Conservation (phyloP, 768 basidiomycete genomes). For the Russula earlei region DNA sequence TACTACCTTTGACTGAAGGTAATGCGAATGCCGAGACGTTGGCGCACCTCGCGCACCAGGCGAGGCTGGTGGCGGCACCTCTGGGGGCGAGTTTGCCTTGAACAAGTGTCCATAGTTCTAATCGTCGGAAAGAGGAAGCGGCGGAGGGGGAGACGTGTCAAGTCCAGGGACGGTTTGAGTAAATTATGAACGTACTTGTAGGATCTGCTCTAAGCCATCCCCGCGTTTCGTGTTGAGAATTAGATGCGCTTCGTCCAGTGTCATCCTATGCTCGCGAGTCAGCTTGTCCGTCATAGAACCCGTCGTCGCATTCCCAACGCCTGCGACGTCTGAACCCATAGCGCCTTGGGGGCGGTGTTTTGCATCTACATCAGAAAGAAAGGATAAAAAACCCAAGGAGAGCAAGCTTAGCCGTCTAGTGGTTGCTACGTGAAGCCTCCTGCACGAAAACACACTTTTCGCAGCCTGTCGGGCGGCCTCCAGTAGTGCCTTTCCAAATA, state of each 20-base stretch:
- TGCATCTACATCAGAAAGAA: conserved; percentile 48
- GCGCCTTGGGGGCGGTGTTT: conserved; percentile 67
- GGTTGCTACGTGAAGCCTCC: not conserved
- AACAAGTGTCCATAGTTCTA: conserved; percentile 93
- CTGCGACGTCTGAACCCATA: conserved; percentile 59
- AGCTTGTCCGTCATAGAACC: conserved; percentile 72
- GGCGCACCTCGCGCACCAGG: conserved; percentile 35
- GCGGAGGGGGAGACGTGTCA: not conserved
- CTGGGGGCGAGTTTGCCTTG: conserved; percentile 75
- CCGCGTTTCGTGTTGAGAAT: conserved; percentile 83
- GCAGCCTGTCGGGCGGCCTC: conserved; percentile 90
- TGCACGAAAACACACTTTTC: conserved; percentile 55
- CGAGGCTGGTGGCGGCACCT: conserved; percentile 35
- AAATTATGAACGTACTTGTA: conserved; percentile 46
- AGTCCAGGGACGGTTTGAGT: too few relatives aligned
- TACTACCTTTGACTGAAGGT: conserved; percentile 94
- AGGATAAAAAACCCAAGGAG: too few relatives aligned
- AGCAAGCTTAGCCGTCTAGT: not conserved
- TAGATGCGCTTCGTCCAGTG: conserved; percentile 86
- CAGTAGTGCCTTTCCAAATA: conserved; percentile 83
- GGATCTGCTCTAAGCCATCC: conserved; percentile 54
- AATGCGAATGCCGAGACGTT: conserved; percentile 63
- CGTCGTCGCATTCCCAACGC: conserved; percentile 64
- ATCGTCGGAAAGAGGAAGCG: not conserved
- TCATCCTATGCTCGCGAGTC: conserved; percentile 84